Conservation (phyloP, 352 stramenopile genomes). For the Pythium biforme region DNA sequence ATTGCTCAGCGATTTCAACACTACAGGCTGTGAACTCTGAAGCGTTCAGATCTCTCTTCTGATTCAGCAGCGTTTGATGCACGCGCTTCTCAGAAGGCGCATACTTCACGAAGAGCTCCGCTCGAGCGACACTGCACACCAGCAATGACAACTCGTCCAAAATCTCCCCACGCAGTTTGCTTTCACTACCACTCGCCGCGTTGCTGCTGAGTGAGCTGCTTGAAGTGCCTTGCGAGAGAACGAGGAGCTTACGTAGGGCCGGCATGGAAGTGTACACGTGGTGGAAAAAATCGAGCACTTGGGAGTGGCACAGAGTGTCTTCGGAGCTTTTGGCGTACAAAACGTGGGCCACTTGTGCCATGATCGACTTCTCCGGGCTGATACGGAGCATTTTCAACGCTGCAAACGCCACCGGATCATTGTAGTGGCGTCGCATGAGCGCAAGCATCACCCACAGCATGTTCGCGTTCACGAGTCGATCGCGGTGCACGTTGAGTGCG, state of each 20-base stretch:
- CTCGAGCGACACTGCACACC: slow-evolving; percentile 45
- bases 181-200: slow-evolving; percentile 18
- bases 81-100: slow-evolving; percentile 34
- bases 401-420: slow-evolving; percentile 39
- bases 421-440: slow-evolving; percentile 55
- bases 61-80: slow-evolving; percentile 37
- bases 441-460: slow-evolving; percentile 55
- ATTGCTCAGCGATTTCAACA: slow-evolving; percentile 42
- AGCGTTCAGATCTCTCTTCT: slow-evolving; percentile 40
- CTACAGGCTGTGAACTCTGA: slow-evolving; percentile 39
- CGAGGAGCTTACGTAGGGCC: slow-evolving; percentile 8
- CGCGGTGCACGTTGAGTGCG: slow-evolving; percentile 54
- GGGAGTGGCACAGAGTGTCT: slow-evolving; percentile 28
- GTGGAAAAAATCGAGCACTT: slow-evolving; percentile 62
- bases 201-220: slow-evolving; percentile 7
- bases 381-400: slow-evolving; percentile 17
- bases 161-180: slow-evolving; percentile 53
- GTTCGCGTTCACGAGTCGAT: slow-evolving; percentile 50
- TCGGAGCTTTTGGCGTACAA: slow-evolving; percentile 15
- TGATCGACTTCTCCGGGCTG: slow-evolving; percentile 21
- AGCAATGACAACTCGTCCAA: slow-evolving; percentile 55
- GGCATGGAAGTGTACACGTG: slow-evolving; percentile 31
- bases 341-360: slow-evolving; percentile 22
- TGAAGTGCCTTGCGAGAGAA: slow-evolving; percentile 4
- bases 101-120: slow-evolving; percentile 42